Percentiles rank a stretch among this genome's conserved stretches.
Conservation (phyloP, 306 rosid genomes). For the Elaeagnus macrophylla region DNA sequence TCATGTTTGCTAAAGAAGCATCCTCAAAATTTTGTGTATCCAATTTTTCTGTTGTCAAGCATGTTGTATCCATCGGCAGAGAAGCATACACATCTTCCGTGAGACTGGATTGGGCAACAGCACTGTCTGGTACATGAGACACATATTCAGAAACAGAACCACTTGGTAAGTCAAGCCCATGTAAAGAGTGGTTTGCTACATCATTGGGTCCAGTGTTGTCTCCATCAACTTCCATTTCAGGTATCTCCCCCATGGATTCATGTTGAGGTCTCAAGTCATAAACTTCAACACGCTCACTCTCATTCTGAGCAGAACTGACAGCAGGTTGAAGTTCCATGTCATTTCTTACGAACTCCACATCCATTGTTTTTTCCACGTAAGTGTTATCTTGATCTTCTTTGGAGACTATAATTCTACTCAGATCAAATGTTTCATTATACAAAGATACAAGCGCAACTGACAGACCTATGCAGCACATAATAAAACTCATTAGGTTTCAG, state of each 20-base stretch:
- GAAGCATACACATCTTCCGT: slow-evolving; percentile 37
- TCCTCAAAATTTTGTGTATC: slow-evolving; percentile 35
- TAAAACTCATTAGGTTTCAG: slow-evolving; percentile 15
- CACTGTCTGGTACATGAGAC: slow-evolving; percentile 20
- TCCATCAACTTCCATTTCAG: slow-evolving; percentile 36
- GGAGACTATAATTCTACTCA: slow-evolving; percentile 40
- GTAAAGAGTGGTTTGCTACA: slow-evolving; percentile 31
- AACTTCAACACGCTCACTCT: slow-evolving; percentile 30
- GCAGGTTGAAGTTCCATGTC: slow-evolving; percentile 37
- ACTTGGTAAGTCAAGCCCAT: slow-evolving; percentile 26
- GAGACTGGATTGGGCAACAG: slow-evolving; percentile 14
- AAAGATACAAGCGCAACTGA: slow-evolving; percentile 46
- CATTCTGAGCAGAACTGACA: slow-evolving; percentile 23
- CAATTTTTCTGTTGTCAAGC: slow-evolving; percentile 34
- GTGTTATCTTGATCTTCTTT: slow-evolving; percentile 31
- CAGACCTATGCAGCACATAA: slow-evolving; percentile 48
- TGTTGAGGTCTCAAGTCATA: slow-evolving; percentile 32
- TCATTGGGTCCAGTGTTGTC: slow-evolving; percentile 30
- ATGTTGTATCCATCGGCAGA: slow-evolving; percentile 27
- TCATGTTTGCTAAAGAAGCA: slow-evolving; percentile 22
- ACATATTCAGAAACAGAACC: slow-evolving; percentile 29
- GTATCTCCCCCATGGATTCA: slow-evolving; percentile 23
- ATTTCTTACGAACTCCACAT: slow-evolving; percentile 34
- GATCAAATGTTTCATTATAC: slow-evolving; percentile 49
- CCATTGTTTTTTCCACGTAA: slow-evolving; percentile 34